phyloP scores from a whole-genome alignment of 1,139 yeast genomes.

The Candida tetrigidarum region DNA sequence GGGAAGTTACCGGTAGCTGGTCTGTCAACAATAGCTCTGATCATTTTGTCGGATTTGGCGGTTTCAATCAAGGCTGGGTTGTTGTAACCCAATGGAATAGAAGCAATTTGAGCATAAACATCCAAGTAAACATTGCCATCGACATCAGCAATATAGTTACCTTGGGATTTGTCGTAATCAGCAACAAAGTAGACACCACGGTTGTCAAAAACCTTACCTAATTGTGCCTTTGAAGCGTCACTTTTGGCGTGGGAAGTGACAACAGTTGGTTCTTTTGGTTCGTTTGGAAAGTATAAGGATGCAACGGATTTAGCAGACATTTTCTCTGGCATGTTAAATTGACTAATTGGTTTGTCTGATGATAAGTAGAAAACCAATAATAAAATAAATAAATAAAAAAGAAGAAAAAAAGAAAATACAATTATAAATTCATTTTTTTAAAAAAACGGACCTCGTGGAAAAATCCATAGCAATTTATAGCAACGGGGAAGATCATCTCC shows the following conservation, averaged over 20 bases:
- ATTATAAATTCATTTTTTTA: too few relatives aligned
- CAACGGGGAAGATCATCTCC: neutral
- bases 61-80: conserved; percentile 67
- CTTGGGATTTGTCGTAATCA: conserved; percentile 68
- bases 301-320: conserved; percentile 40
- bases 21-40: conserved; percentile 70
- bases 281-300: conserved; percentile 64
- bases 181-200: conserved; percentile 70
- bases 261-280: conserved; percentile 64
- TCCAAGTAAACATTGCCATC: conserved; percentile 74
- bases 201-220: conserved; percentile 62
- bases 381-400: neutral
- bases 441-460: neutral
- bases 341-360: neutral
- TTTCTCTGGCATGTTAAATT: neutral
- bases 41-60: conserved; percentile 67
- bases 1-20: conserved; percentile 84
- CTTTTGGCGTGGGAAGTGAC: conserved; percentile 55
- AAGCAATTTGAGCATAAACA: conserved; percentile 78
- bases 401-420: neutral
- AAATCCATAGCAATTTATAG: conserved; percentile 4
- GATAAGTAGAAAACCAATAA: too few relatives aligned
- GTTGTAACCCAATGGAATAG: conserved; percentile 80
- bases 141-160: conserved; percentile 73
- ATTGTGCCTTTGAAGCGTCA: conserved; percentile 45